phyloP scores from a whole-genome alignment of 257 asterid species.

The Cruciata laevipes region DNA sequence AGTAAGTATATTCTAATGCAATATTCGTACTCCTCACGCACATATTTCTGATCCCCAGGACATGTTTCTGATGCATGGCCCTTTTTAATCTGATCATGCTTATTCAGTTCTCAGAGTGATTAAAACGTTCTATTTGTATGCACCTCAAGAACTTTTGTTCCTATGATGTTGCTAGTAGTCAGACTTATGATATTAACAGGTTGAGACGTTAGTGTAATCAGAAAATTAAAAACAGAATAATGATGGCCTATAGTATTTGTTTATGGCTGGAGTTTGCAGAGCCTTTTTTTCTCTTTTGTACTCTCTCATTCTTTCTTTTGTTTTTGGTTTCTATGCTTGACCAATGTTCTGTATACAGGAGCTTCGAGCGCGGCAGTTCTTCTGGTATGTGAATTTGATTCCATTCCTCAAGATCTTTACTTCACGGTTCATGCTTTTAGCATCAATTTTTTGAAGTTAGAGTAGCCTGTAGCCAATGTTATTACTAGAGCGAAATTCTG shows the following conservation, averaged over 20 bases:
- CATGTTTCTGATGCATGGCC: background rate
- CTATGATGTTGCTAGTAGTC: background rate
- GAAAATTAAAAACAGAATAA: background rate
- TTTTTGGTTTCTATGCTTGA: background rate
- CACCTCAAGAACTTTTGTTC: background rate
- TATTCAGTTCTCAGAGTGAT: background rate
- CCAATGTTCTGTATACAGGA: background rate
- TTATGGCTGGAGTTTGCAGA: background rate
- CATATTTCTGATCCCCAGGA: no score
- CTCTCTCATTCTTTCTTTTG: background rate
- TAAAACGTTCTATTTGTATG: background rate
- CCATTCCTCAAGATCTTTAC: background rate
- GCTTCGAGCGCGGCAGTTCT: no score
- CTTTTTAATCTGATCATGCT: background rate
- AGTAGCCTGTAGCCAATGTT: background rate
- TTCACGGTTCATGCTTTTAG: no score
- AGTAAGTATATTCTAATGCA: background rate
- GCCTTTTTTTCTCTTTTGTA: background rate
- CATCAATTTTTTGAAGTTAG: background rate
- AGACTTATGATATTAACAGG: background rate
- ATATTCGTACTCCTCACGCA: background rate
- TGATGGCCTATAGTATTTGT: background rate
- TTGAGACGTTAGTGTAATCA: background rate
- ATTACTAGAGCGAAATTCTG: background rate
- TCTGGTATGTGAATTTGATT: background rate